These are phyloP conservation scores for Melanogaster broomeanus DNA, from an alignment of 768 basidiomycete species.

Conservation along the genomic window DNA sequence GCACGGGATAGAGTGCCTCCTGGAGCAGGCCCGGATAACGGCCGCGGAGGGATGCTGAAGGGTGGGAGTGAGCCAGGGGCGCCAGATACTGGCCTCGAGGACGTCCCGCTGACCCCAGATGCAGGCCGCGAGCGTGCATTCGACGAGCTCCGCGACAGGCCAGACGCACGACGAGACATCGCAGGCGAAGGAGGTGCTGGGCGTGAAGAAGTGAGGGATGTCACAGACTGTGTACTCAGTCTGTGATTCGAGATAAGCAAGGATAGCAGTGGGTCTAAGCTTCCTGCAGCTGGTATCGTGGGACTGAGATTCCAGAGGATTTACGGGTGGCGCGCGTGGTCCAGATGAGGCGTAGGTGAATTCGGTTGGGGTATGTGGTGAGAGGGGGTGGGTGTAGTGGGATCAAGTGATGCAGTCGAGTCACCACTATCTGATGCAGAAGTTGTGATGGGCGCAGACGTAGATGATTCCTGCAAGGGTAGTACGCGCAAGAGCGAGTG, in stretches of 20 bases:
- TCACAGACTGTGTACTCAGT: slow-evolving; percentile 25
- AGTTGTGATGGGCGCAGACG: neutral
- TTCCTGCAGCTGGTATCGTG: neutral
- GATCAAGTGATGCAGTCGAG: slow-evolving; percentile 21
- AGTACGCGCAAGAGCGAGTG: slow-evolving; percentile 27
- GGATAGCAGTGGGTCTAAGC: slow-evolving; percentile 3
- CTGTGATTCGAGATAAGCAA: slow-evolving; percentile 10
- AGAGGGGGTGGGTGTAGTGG: slow-evolving; percentile 39
- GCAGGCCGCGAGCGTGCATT: slow-evolving; percentile 17
- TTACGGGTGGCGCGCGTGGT: neutral
- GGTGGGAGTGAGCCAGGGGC: neutral
- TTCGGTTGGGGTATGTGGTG: slow-evolving; percentile 36
- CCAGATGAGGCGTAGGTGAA: slow-evolving; percentile 41
- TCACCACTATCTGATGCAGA: neutral
- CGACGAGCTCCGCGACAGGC: slow-evolving; percentile 27
- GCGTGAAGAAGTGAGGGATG: slow-evolving; percentile 47
- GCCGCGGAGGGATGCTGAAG: slow-evolving; percentile 4
- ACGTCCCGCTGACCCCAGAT: slow-evolving; percentile 17
- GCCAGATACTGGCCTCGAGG: slow-evolving; percentile 22
- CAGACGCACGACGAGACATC: slow-evolving; percentile 44
- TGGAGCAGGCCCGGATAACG: slow-evolving; percentile 9
- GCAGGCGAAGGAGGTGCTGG: slow-evolving; percentile 66
- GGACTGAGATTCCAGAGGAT: neutral
- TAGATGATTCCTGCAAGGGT: slow-evolving; percentile 24
- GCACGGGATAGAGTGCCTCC: slow-evolving; percentile 8